phyloP scores from a whole-genome alignment of 805 yeast genomes.

The Candida odintsovae region DNA sequence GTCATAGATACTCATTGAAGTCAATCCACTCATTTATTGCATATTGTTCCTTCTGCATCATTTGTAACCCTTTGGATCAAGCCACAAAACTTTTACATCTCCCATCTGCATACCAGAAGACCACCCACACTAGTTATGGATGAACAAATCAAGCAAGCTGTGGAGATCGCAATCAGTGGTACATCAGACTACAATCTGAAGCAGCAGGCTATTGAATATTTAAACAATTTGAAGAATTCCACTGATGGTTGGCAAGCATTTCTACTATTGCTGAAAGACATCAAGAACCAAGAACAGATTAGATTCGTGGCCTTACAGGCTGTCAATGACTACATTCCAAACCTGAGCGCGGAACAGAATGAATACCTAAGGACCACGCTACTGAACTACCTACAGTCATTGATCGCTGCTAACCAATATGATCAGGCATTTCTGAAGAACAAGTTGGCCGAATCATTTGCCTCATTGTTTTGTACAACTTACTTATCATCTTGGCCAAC shows the following conservation, averaged over 20 bases:
- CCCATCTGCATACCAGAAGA: neutral
- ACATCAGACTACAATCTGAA: conserved; percentile 20
- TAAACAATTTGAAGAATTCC: conserved; percentile 37
- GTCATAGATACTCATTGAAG: neutral
- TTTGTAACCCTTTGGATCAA: neutral
- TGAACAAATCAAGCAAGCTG: conserved; percentile 26
- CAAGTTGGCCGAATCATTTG: conserved; percentile 51
- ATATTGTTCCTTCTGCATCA: neutral
- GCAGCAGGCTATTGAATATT: conserved; percentile 36
- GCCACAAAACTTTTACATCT: neutral
- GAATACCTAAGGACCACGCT: conserved; percentile 21
- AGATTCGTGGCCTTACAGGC: conserved; percentile 26
- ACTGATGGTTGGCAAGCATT: conserved; percentile 43
- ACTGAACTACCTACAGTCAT: conserved; percentile 12
- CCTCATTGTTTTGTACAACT: conserved; percentile 42
- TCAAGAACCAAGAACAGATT: conserved; percentile 21
- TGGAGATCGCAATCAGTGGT: conserved; percentile 26
- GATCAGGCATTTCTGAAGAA: conserved; percentile 45
- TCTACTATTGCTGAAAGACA: conserved; percentile 32
- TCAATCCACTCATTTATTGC: neutral
- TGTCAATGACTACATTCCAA: conserved; percentile 20
- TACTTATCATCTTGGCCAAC: conserved; percentile 45
- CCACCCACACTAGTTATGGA: conserved; percentile 7
- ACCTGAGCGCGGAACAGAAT: conserved; percentile 13
- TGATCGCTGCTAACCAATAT: conserved; percentile 15